Base-by-base conservation (phyloP, 2,329 filamentous ascomycete species). In the Ophiocordyceps robertsii region DNA sequence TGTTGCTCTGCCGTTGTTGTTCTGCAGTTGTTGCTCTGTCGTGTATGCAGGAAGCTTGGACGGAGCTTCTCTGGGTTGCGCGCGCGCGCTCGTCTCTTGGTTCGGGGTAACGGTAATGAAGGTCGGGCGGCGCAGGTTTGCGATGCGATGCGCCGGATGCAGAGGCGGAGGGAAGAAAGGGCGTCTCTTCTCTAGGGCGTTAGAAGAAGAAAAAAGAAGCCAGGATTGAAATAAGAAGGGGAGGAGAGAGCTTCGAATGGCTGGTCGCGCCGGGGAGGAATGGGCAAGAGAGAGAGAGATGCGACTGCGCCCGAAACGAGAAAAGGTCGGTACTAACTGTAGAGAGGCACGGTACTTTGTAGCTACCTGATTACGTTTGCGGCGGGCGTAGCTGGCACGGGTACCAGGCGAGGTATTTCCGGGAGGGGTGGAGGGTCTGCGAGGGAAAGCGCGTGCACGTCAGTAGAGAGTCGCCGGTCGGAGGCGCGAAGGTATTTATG, bases 401-500 rank as follows among this genome's bases (percentile, higher is more conserved):
- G 47, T 49, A 45, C 41, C 43, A 16, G 17, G 38, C 5, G 38
- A 49, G 44, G 52, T 55, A 53, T 47, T 49, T 51, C 42, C 37
- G 41, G 46, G 49, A 48, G 53, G 43, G 49, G 47, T 44, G 52
- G 57, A 59, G 56, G 56, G 56, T 60, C 61, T 62, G 58, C 54
- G 60, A 63, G 56, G 60, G 59, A 65, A 65, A 65, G 61, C 62
- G 63, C 63, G 63, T 65, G 62, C 62, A 66, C 61, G 62, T 65
- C 63, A 63, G 60, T 65, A 52, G 58, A 57, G 55, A 63, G 62
- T 60, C 54, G 50, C 59, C 56, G 61, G 60, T 60, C 55, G 63
- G 63, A 63, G 62, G 63, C 62, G 62, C 61, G 53, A 58, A 63
- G 60, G 59, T 65, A 66, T 65, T 66, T 66, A 66, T 66, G 62